Percentiles rank a stretch among this genome's conserved stretches.
Conservation (phyloP, 495 filamentous ascomycete species). For the Podospora sp. region DNA sequence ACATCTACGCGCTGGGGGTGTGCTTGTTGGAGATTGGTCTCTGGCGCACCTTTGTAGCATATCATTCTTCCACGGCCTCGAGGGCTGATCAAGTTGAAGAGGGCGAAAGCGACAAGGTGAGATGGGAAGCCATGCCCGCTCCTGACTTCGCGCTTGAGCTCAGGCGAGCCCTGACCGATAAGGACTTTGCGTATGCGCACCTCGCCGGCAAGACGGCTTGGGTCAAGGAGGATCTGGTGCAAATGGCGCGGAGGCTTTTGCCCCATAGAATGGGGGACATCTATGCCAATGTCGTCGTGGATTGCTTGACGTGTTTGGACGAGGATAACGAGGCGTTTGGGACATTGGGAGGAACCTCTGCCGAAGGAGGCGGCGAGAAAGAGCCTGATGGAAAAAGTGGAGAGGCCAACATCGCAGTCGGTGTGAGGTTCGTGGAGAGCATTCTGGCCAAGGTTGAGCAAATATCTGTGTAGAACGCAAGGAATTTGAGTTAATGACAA, state of each 20-base stretch:
- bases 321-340: not conserved
- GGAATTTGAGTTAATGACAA: too few species aligned
- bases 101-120: not conserved
- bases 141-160: not conserved
- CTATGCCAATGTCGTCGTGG: not conserved
- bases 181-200: too few species aligned
- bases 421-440: not conserved
- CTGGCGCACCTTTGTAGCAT: conserved; percentile 50
- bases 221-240: not conserved
- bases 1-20: conserved; percentile 66
- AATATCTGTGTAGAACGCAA: not conserved
- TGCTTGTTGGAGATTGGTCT: conserved; percentile 61
- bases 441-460: not conserved
- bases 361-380: not conserved
- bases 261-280: not conserved
- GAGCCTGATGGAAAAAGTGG: not conserved
- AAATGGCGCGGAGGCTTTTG: not conserved
- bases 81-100: not conserved
- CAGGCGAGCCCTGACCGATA: too few species aligned
- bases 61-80: conserved; percentile 9
- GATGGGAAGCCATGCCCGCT: not conserved
- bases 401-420: not conserved
- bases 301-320: conserved; percentile 1
- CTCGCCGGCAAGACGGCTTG: too few species aligned
- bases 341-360: too few species aligned